phyloP scores from a whole-genome alignment of 2,329 filamentous ascomycete species.

The Aspergillus aculeatus region DNA sequence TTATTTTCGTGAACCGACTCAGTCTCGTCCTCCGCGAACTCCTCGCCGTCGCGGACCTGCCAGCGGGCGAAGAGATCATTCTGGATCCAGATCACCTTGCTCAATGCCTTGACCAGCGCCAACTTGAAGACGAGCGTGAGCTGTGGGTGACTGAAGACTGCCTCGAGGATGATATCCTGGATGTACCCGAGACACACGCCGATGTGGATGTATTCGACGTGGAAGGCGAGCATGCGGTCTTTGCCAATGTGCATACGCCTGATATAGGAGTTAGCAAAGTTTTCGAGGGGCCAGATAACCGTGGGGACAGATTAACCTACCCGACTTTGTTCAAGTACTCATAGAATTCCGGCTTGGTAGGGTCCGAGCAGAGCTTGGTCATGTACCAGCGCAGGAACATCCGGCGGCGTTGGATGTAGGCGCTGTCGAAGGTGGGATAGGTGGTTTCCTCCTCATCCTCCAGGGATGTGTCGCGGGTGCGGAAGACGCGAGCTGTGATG shows the following conservation, averaged over 20 bases:
- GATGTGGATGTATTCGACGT: slow-evolving; percentile 79
- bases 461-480: slow-evolving; percentile 59
- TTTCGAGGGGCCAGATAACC: neutral
- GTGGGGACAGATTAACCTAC: slow-evolving; percentile 41
- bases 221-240: slow-evolving; percentile 69
- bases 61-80: slow-evolving; percentile 82
- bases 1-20: neutral
- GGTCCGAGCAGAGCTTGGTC: slow-evolving; percentile 71
- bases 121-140: slow-evolving; percentile 68
- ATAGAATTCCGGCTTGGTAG: slow-evolving; percentile 75
- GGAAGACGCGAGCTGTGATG: slow-evolving; percentile 76
- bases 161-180: slow-evolving; percentile 74
- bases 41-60: slow-evolving; percentile 69
- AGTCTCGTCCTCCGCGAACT: slow-evolving; percentile 49
- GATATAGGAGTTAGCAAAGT: neutral
- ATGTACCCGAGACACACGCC: slow-evolving; percentile 71
- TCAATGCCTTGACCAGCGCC: slow-evolving; percentile 70
- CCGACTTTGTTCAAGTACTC: slow-evolving; percentile 81
- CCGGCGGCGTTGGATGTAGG: slow-evolving; percentile 74
- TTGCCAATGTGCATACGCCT: slow-evolving; percentile 77
- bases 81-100: slow-evolving; percentile 84
- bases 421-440: slow-evolving; percentile 65
- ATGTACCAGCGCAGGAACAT: slow-evolving; percentile 74
- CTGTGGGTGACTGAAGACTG: slow-evolving; percentile 68
- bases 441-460: slow-evolving; percentile 64